Percentiles rank a stretch among this genome's conserved stretches.
These are phyloP conservation scores for Ganoderma meredithae DNA, from an alignment of 1,284 basidiomycete genomes.

Conservation along the genomic window DNA sequence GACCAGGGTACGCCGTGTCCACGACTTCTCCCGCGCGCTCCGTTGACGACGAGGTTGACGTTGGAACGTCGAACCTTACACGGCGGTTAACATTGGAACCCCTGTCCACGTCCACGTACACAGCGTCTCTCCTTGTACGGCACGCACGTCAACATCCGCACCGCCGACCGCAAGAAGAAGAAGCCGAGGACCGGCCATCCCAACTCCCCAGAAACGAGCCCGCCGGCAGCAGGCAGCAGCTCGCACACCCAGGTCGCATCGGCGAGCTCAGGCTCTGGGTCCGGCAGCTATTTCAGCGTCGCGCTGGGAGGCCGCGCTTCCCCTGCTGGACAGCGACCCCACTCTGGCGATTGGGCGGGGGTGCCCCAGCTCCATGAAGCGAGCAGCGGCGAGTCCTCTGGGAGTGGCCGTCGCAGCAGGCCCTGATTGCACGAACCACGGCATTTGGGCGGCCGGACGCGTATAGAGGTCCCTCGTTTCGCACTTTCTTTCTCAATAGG, in stretches of 20 bases:
- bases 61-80: no score
- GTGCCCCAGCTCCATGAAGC: neutral
- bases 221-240: neutral
- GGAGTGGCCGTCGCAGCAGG: neutral
- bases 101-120: neutral
- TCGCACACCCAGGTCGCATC: neutral
- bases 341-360: slow-evolving; percentile 3
- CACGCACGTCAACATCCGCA: slow-evolving; percentile 10
- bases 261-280: neutral
- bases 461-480: neutral
- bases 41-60: neutral
- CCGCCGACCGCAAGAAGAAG: slow-evolving; percentile 8
- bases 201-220: neutral
- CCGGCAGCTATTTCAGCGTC: no score
- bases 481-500: neutral
- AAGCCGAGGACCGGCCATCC: neutral
- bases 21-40: neutral
- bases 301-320: neutral
- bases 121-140: slow-evolving; percentile 13
- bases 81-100: neutral
- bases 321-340: neutral
- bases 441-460: neutral
- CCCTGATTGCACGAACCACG: neutral
- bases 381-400: neutral
- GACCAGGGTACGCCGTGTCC: slow-evolving; percentile 61